Evolutionary conservation across 2,329 filamentous ascomycete genomes (phyloP).

Genomic region (Phaeosphaeria sp.): DNA sequence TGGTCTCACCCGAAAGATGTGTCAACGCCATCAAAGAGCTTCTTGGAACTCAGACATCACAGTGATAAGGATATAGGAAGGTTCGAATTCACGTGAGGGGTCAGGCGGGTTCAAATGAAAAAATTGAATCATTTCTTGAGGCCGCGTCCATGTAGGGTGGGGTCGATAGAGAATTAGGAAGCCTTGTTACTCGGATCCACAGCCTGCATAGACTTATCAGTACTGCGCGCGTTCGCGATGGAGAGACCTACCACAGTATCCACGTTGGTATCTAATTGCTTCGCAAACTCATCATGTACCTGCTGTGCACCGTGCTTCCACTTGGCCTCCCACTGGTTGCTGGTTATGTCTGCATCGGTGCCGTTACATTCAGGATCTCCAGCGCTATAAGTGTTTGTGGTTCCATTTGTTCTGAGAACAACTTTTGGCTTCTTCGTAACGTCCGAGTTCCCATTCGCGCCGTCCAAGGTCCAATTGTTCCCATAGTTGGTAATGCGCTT

Average conservation of each 20-base stretch:
- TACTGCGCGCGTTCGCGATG: background rate
- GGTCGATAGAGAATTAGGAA: background rate
- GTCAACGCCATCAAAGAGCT: too few species aligned
- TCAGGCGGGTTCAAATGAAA: too few species aligned
- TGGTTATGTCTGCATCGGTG: conserved; percentile 9
- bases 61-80: too few species aligned
- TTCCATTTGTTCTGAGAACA: background rate
- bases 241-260: background rate
- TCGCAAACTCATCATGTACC: background rate
- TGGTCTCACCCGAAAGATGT: too few species aligned
- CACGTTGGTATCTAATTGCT: conserved; percentile 1
- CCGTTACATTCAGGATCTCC: conserved; percentile 1
- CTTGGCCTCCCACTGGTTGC: conserved; percentile 21
- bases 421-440: conserved; percentile 1
- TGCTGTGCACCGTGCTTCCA: conserved; percentile 16
- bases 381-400: background rate
- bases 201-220: background rate
- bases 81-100: too few species aligned
- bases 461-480: conserved; percentile 19
- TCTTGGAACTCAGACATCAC: too few species aligned
- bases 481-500: conserved; percentile 25
- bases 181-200: background rate
- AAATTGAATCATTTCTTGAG: too few species aligned
- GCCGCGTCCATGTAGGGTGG: too few species aligned
- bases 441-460: background rate